Conservation (phyloP, 2,329 filamentous ascomycete genomes). For the Penicillium sp. region DNA sequence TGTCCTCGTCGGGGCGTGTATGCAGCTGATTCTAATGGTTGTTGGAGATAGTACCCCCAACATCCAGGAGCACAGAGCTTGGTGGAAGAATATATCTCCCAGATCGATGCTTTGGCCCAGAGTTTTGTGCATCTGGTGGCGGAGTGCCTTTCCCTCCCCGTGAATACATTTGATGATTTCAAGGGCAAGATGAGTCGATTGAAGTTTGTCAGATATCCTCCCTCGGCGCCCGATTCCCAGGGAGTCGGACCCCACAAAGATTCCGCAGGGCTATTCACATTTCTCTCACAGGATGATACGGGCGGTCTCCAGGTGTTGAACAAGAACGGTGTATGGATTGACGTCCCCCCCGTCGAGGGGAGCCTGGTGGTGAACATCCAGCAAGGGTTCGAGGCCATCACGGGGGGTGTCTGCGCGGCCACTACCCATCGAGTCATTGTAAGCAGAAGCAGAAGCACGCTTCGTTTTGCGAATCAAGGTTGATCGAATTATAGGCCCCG, state of each 20-base stretch:
- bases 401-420: slow-evolving; percentile 57
- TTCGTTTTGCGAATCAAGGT: no score
- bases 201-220: slow-evolving; percentile 63
- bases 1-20: no score
- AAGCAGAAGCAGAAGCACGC: slow-evolving; percentile 1
- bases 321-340: slow-evolving; percentile 51
- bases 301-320: slow-evolving; percentile 54
- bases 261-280: slow-evolving; percentile 51
- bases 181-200: slow-evolving; percentile 54
- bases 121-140: slow-evolving; percentile 60
- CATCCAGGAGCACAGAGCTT: slow-evolving; percentile 27
- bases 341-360: slow-evolving; percentile 48
- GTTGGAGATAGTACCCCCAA: slow-evolving; percentile 30
- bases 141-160: slow-evolving; percentile 56
- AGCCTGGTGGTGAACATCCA: slow-evolving; percentile 54
- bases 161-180: slow-evolving; percentile 56
- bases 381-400: slow-evolving; percentile 62
- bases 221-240: slow-evolving; percentile 44
- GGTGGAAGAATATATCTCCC: slow-evolving; percentile 56
- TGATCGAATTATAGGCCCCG: slow-evolving; percentile 28
- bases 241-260: slow-evolving; percentile 64
- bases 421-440: slow-evolving; percentile 44
- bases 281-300: slow-evolving; percentile 47
- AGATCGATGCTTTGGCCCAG: slow-evolving; percentile 53
- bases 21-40: background rate